These are phyloP conservation scores for Spathaspora arborariae DNA, from an alignment of 805 yeast genomes.

Conservation along the genomic window DNA sequence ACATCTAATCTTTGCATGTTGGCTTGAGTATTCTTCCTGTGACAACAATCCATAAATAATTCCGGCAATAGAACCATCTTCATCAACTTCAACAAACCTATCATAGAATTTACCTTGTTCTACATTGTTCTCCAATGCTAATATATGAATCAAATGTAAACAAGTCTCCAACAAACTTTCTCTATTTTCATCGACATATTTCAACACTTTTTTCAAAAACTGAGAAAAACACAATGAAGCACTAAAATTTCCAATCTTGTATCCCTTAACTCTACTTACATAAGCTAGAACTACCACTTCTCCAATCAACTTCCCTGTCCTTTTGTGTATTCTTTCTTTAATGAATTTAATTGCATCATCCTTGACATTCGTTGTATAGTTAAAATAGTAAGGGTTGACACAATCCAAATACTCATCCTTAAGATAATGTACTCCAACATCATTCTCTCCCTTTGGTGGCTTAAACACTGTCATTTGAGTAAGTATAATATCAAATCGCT, in stretches of 20 bases:
- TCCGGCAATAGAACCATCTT: slow-evolving; percentile 29
- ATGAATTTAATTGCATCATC: slow-evolving; percentile 76
- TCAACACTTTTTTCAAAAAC: slow-evolving; percentile 49
- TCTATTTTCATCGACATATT: slow-evolving; percentile 31
- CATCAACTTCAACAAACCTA: slow-evolving; percentile 27
- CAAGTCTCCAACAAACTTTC: slow-evolving; percentile 59
- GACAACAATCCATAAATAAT: slow-evolving; percentile 36
- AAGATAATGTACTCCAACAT: slow-evolving; percentile 33
- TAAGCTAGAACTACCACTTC: slow-evolving; percentile 58
- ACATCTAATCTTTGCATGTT: slow-evolving; percentile 55
- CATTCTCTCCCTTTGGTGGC: slow-evolving; percentile 32
- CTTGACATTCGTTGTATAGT: slow-evolving; percentile 70
- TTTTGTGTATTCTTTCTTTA: slow-evolving; percentile 46
- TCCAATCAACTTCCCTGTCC: slow-evolving; percentile 33
- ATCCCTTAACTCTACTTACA: not conserved
- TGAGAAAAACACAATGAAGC: slow-evolving; percentile 49
- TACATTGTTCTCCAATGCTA: slow-evolving; percentile 29
- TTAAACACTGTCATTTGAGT: slow-evolving; percentile 30
- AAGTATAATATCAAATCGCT: slow-evolving; percentile 58
- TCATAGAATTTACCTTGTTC: slow-evolving; percentile 33
- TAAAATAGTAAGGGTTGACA: slow-evolving; percentile 68
- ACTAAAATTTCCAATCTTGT: slow-evolving; percentile 47
- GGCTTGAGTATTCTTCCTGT: slow-evolving; percentile 36
- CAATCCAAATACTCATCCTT: slow-evolving; percentile 32
- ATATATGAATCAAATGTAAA: slow-evolving; percentile 68